Percentiles rank a stretch among this genome's conserved stretches.
Conservation (phyloP, 1,139 yeast genomes). For the Kazachstania sp. region DNA sequence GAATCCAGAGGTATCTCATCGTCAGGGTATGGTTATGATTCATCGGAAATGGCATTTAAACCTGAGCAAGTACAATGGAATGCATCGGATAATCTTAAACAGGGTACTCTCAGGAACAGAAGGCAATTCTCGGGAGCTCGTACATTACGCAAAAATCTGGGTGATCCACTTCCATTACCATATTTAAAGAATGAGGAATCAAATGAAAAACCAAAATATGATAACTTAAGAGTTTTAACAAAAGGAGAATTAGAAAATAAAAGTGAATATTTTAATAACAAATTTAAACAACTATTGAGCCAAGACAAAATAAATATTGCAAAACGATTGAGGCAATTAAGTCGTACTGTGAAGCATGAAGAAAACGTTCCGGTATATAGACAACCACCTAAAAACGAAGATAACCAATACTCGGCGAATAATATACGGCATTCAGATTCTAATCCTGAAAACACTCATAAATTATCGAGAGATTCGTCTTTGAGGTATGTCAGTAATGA, state of each 20-base stretch:
- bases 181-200: conserved; percentile 16
- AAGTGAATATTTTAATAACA: conserved; percentile 13
- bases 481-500: too few species aligned
- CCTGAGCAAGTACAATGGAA: too few species aligned
- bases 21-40: not conserved
- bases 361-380: too few species aligned
- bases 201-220: not conserved
- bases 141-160: conserved; percentile 19
- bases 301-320: conserved; percentile 11
- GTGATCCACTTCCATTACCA: conserved; percentile 34
- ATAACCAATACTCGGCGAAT: too few species aligned
- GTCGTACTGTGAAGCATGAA: not conserved
- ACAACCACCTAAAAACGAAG: too few species aligned
- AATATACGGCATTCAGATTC: too few species aligned
- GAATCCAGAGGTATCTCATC: conserved; percentile 1
- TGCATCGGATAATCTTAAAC: too few species aligned
- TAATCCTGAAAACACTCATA: too few species aligned
- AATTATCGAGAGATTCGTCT: too few species aligned
- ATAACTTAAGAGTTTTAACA: conserved; percentile 3
- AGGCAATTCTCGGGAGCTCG: not conserved
- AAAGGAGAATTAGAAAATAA: conserved; percentile 10
- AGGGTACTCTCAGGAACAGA: too few species aligned
- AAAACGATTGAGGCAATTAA: conserved; percentile 5
- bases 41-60: too few species aligned
- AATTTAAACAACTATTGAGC: conserved; percentile 19